Evolutionary conservation across 1,284 basidiomycete genomes (phyloP).

Genomic region (Coriolopsis trogii): DNA sequence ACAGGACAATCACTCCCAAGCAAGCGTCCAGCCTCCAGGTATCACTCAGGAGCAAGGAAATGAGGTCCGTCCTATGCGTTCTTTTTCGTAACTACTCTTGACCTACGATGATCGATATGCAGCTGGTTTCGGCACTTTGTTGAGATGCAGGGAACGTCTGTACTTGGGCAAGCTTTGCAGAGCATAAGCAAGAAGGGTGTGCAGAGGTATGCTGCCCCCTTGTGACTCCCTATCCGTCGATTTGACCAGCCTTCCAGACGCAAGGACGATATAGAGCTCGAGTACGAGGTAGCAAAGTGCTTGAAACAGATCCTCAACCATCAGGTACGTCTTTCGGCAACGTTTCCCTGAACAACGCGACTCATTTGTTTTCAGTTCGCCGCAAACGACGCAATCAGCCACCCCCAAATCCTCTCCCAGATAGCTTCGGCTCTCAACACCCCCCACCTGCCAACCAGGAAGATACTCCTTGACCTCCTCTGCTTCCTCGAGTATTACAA

Average conservation of each 20-base stretch:
- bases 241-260: constrained; percentile 43
- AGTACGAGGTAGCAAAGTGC: constrained; percentile 91
- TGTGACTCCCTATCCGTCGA: not conserved
- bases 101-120: constrained; percentile 2
- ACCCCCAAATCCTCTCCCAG: constrained; percentile 80
- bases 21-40: constrained; percentile 81
- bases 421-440: constrained; percentile 87
- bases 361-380: constrained; percentile 60
- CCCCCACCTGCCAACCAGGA: constrained; percentile 80
- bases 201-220: constrained; percentile 50
- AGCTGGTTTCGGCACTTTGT: constrained; percentile 88
- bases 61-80: constrained; percentile 57
- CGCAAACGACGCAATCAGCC: constrained; percentile 77
- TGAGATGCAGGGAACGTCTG: constrained; percentile 80
- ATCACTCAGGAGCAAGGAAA: constrained; percentile 80
- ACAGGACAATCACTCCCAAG: constrained; percentile 82
- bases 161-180: constrained; percentile 80
- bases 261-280: constrained; percentile 72
- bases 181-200: constrained; percentile 73
- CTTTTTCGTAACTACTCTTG: not conserved
- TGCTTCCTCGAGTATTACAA: constrained; percentile 67
- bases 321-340: constrained; percentile 47
- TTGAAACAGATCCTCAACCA: constrained; percentile 85
- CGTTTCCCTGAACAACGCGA: not conserved
- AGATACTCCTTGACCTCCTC: constrained; percentile 80